Evolutionary conservation across 2,329 filamentous ascomycete species (phyloP).

Genomic region (Aspergillus neotritici): DNA sequence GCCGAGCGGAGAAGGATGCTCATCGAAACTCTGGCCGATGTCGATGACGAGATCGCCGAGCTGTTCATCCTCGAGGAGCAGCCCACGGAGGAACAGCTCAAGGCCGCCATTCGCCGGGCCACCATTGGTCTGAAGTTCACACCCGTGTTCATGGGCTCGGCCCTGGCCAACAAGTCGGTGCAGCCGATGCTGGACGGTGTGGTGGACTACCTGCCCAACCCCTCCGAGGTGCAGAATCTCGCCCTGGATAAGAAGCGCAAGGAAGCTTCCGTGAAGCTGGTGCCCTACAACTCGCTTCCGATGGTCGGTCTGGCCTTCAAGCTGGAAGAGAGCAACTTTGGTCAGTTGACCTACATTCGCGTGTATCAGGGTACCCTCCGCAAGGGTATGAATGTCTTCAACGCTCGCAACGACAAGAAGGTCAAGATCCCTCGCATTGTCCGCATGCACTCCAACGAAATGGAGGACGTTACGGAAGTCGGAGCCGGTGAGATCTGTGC

Average conservation of each 20-base stretch:
- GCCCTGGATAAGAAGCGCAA: slow-evolving; percentile 75
- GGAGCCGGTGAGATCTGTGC: slow-evolving; percentile 97
- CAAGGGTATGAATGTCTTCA: slow-evolving; percentile 88
- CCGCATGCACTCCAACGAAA: slow-evolving; percentile 98
- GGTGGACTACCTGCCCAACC: slow-evolving; percentile 92
- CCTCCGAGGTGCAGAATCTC: slow-evolving; percentile 78
- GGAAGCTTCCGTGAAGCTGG: slow-evolving; percentile 76
- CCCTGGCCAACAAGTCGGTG: slow-evolving; percentile 86
- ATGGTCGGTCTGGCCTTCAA: slow-evolving; percentile 98
- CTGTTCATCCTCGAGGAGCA: slow-evolving; percentile 82
- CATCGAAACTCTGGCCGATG: slow-evolving; percentile 92
- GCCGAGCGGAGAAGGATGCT: slow-evolving; percentile 77
- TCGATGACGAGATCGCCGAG: slow-evolving; percentile 96
- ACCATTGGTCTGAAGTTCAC: slow-evolving; percentile 89
- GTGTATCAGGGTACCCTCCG: slow-evolving; percentile 90
- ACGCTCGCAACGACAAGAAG: slow-evolving; percentile 90
- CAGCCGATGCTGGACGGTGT: slow-evolving; percentile 97
- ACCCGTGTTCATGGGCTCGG: slow-evolving; percentile 93
- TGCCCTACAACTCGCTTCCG: slow-evolving; percentile 87
- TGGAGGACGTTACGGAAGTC: slow-evolving; percentile 92
- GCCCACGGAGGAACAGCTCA: slow-evolving; percentile 77
- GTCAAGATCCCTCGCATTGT: slow-evolving; percentile 96
- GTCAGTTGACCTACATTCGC: slow-evolving; percentile 95
- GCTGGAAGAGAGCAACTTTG: slow-evolving; percentile 97
- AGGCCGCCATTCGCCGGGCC: slow-evolving; percentile 81